Percentiles rank a stretch among this genome's conserved stretches.
Conservation (phyloP, 495 filamentous ascomycete genomes). For the Penicillium daleae region DNA sequence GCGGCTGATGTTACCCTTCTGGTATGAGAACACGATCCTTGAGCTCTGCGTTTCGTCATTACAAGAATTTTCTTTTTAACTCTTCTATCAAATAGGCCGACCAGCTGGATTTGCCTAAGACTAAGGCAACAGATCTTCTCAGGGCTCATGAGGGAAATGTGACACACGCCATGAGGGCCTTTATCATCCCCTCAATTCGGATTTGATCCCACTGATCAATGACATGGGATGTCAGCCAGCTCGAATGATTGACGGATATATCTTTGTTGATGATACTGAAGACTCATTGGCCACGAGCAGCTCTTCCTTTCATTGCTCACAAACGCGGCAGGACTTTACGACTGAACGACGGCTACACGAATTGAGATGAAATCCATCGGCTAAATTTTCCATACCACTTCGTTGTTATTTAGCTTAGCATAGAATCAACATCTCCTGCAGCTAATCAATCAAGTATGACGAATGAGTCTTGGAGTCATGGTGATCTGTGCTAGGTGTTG, state of each 20-base stretch:
- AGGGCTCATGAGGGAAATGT: constrained; percentile 79
- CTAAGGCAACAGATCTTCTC: constrained; percentile 82
- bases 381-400: too few relatives aligned
- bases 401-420: too few relatives aligned
- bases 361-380: background rate
- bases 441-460: too few relatives aligned
- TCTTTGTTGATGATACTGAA: background rate
- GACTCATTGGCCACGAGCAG: background rate
- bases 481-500: too few relatives aligned
- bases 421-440: too few relatives aligned
- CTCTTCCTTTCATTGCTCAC: background rate
- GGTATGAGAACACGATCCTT: constrained; percentile 46
- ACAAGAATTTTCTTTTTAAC: background rate
- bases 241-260: background rate
- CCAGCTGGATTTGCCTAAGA: constrained; percentile 76
- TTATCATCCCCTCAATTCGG: constrained; percentile 47
- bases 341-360: constrained; percentile 1
- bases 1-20: constrained; percentile 66
- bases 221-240: background rate
- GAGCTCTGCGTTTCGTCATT: background rate
- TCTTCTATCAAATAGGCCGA: constrained; percentile 59
- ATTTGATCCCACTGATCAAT: constrained; percentile 15
- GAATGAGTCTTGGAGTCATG: too few relatives aligned
- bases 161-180: constrained; percentile 69
- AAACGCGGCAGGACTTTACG: background rate